Evolutionary conservation across 2,329 filamentous ascomycete species (phyloP).

Genomic region (Paecilomyces dactylethromorphus): DNA sequence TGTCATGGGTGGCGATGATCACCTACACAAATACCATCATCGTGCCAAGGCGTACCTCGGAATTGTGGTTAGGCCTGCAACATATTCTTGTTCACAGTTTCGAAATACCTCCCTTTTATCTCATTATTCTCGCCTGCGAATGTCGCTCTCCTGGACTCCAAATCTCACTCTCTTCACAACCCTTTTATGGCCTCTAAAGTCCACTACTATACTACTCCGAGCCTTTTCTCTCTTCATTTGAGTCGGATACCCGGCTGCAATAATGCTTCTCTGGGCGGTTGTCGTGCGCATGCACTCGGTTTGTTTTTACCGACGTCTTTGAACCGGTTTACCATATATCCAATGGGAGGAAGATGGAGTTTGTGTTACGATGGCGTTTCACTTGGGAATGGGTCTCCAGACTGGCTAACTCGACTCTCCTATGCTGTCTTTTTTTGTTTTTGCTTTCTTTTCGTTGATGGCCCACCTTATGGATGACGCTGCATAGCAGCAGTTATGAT

Average conservation of each 20-base stretch:
- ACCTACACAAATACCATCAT: not conserved
- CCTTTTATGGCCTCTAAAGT: not conserved
- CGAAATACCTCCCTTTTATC: not conserved
- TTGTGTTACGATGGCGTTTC: not conserved
- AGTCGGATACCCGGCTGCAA: slow-evolving; percentile 1
- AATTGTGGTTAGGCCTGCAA: not conserved
- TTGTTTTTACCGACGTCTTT: not conserved
- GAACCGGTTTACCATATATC: slow-evolving; percentile 16
- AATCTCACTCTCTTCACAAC: not conserved
- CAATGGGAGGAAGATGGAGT: slow-evolving; percentile 16
- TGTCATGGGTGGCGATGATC: not conserved
- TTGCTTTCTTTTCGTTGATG: not conserved
- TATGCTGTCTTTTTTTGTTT: not conserved
- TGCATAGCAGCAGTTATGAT: not conserved
- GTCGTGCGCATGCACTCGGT: slow-evolving; percentile 3
- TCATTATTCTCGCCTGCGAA: not conserved
- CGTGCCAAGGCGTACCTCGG: not conserved
- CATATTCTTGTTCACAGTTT: not conserved
- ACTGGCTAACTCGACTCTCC: not conserved
- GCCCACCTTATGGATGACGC: not conserved
- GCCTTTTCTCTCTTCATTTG: not conserved
- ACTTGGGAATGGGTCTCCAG: not conserved
- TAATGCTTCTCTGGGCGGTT: slow-evolving; percentile 8
- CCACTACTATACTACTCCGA: not conserved
- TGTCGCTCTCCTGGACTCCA: not conserved